Evolutionary conservation across 2,329 filamentous ascomycete genomes (phyloP).

Genomic region (Ustulina deusta): DNA sequence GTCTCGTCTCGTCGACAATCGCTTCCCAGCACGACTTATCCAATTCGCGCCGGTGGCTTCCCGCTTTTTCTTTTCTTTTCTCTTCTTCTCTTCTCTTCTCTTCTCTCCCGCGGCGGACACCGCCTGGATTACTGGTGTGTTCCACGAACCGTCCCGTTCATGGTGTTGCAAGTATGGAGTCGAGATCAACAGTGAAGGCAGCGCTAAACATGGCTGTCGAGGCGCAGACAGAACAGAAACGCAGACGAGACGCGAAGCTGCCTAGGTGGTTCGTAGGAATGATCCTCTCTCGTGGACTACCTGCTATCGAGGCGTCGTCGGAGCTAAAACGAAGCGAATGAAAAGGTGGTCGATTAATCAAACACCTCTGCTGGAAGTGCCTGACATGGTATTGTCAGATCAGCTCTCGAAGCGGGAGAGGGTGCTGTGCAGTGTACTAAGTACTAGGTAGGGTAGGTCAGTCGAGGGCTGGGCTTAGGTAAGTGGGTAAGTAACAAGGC

Average conservation of each 20-base stretch:
- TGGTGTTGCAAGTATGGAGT: constrained; percentile 26
- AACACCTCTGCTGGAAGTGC: constrained; percentile 1
- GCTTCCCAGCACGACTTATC: neutral
- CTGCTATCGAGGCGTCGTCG: neutral
- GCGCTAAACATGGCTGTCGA: constrained; percentile 23
- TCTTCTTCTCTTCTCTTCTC: constrained; percentile 9
- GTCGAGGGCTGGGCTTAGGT: constrained; percentile 9
- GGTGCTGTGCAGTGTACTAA: no score
- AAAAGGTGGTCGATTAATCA: constrained; percentile 5
- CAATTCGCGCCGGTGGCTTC: neutral
- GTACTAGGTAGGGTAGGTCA: neutral
- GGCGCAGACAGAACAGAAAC: constrained; percentile 11
- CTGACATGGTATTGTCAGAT: neutral
- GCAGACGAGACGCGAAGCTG: constrained; percentile 4
- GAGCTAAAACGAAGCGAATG: neutral
- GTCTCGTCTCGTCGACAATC: constrained; percentile 1
- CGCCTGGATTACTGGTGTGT: constrained; percentile 22
- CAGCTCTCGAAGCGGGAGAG: neutral
- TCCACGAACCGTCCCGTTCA: constrained; percentile 23
- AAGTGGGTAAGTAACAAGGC: neutral
- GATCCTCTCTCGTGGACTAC: neutral
- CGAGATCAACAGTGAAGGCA: constrained; percentile 7
- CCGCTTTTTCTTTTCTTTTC: constrained; percentile 14
- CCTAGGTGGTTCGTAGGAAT: neutral
- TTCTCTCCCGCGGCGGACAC: constrained; percentile 15